Conservation (phyloP, 108 stramenopile genomes). For the Phaeodactylum tricornutum region DNA sequence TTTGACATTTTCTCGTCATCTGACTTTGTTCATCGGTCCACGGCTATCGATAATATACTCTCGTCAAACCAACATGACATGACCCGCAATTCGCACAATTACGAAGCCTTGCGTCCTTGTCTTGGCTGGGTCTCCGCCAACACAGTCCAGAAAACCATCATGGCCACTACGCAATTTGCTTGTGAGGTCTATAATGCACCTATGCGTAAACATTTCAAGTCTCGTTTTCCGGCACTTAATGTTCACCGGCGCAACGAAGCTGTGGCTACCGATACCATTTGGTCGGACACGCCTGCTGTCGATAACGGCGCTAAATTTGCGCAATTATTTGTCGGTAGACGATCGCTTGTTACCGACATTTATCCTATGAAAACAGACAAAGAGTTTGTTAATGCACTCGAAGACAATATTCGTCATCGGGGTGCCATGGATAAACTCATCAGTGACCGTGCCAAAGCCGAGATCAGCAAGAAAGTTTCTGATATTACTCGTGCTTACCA, state of each 20-base stretch:
- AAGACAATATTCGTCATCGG: conserved; percentile 19
- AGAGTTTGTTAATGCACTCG: conserved; percentile 9
- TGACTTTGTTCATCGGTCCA: too few relatives aligned
- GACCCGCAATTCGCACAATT: too few relatives aligned
- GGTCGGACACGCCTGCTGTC: conserved; percentile 1
- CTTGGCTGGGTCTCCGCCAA: conserved; percentile 8
- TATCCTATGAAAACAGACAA: conserved; percentile 7
- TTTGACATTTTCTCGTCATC: too few relatives aligned
- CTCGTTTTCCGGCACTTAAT: conserved; percentile 9
- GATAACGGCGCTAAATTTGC: conserved; percentile 1
- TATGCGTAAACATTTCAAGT: background rate
- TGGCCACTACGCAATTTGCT: background rate
- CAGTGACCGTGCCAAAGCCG: conserved; percentile 3
- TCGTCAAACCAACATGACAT: too few relatives aligned
- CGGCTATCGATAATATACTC: too few relatives aligned
- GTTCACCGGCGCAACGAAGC: conserved; percentile 8
- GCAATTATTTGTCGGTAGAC: conserved; percentile 5
- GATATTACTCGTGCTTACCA: conserved; percentile 8
- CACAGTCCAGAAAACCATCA: conserved; percentile 1
- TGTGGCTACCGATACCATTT: conserved; percentile 10
- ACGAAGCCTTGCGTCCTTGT: conserved; percentile 2
- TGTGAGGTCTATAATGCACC: background rate
- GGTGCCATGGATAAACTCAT: conserved; percentile 7
- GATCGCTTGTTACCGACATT: conserved; percentile 1
- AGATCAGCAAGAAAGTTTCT: conserved; percentile 9